phyloP scores from a whole-genome alignment of 208 protist species.

The Trypanosoma mega region DNA sequence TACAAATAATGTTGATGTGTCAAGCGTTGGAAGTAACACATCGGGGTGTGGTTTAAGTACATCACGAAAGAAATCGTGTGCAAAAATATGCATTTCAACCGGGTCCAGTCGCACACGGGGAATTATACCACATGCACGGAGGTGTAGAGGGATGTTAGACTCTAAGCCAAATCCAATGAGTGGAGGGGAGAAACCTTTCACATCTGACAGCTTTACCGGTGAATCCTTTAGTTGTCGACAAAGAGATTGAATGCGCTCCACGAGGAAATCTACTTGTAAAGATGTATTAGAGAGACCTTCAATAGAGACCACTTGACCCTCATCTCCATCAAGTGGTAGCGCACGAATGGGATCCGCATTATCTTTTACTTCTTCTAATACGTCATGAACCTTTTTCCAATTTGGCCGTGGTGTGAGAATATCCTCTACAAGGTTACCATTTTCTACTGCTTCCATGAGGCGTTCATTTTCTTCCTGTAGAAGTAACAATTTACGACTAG shows the following conservation, averaged over 20 bases:
- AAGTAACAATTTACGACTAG: constrained; percentile 46
- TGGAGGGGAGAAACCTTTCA: constrained; percentile 18
- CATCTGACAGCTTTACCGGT: constrained; percentile 8
- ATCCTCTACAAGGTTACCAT: neutral
- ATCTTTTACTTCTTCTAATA: constrained; percentile 38
- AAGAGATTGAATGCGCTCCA: constrained; percentile 48
- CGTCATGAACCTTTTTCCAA: constrained; percentile 42
- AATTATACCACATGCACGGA: constrained; percentile 54
- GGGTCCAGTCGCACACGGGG: constrained; percentile 34
- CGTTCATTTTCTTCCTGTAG: constrained; percentile 42
- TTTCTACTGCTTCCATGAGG: constrained; percentile 17
- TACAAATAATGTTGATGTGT: constrained; percentile 27
- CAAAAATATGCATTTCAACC: constrained; percentile 29
- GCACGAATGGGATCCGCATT: constrained; percentile 15
- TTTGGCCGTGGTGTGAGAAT: constrained; percentile 75
- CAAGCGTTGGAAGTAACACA: constrained; percentile 50
- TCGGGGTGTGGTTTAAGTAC: constrained; percentile 47
- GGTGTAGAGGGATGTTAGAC: constrained; percentile 39
- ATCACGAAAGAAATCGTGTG: constrained; percentile 72
- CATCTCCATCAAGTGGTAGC: constrained; percentile 28
- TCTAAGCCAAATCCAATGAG: constrained; percentile 49
- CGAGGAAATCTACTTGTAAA: constrained; percentile 75
- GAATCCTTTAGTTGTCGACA: constrained; percentile 24
- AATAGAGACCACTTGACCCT: constrained; percentile 30
- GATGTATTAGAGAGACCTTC: constrained; percentile 39